phyloP scores from a whole-genome alignment of 1,284 basidiomycete species.

The Coriolopsis trogii region DNA sequence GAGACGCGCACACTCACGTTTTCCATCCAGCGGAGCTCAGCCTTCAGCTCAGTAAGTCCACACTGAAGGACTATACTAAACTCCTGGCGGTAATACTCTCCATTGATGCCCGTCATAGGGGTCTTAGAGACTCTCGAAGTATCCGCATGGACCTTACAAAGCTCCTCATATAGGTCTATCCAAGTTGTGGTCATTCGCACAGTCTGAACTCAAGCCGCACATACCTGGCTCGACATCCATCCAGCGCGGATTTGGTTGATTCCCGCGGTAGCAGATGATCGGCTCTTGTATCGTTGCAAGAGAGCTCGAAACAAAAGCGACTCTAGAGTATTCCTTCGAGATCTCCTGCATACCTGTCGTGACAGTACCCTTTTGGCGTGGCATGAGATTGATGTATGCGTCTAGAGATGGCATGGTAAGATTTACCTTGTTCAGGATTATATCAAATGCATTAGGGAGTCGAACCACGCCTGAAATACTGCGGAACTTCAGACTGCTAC shows the following conservation, averaged over 20 bases:
- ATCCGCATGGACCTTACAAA: constrained; percentile 45
- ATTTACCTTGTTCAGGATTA: background rate
- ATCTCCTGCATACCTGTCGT: background rate
- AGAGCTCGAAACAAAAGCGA: too few species aligned
- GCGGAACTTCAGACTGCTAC: constrained; percentile 25
- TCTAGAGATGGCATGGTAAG: background rate
- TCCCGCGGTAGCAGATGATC: constrained; percentile 28
- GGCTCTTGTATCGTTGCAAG: too few species aligned
- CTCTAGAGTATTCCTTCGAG: background rate
- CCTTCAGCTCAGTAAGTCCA: constrained; percentile 48
- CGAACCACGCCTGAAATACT: constrained; percentile 21
- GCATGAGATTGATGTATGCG: background rate
- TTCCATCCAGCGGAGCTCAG: constrained; percentile 48
- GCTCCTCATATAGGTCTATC: too few species aligned
- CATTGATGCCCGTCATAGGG: constrained; percentile 13
- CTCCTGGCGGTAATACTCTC: constrained; percentile 40
- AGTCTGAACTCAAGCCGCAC: too few species aligned
- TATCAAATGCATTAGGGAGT: background rate
- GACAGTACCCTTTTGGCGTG: too few species aligned
- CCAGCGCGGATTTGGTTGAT: constrained; percentile 43
- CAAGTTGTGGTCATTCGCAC: too few species aligned
- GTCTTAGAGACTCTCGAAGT: constrained; percentile 36
- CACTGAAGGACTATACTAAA: constrained; percentile 52
- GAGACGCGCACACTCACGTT: constrained; percentile 22
- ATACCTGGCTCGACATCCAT: too few species aligned